A percentile compares a stretch with the other conserved stretches of the same genome.
Conservation (phyloP, 179 eudicot genomes). For the Spinacia oleracea region DNA sequence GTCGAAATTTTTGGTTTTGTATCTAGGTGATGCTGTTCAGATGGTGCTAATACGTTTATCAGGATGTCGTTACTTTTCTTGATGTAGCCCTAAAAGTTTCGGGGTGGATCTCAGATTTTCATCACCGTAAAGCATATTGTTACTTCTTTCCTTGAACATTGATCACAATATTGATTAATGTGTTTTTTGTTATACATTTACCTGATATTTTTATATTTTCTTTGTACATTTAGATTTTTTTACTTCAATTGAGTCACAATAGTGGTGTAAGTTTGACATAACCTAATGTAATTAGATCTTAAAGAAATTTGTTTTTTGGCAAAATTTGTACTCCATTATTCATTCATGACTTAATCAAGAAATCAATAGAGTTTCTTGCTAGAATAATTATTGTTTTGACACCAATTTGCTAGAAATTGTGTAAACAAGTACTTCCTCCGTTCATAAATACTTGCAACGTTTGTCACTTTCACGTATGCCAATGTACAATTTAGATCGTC, state of each 20-base stretch:
- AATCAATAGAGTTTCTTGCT: background rate
- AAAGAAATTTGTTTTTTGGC: background rate
- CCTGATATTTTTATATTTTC: background rate
- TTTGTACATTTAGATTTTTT: constrained; percentile 1
- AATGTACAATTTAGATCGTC: too few species aligned
- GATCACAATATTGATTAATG: background rate
- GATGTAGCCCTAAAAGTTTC: background rate
- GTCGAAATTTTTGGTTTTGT: background rate
- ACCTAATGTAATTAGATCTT: constrained; percentile 3
- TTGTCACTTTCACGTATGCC: too few species aligned
- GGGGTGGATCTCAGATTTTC: background rate
- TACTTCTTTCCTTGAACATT: background rate
- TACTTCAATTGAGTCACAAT: background rate
- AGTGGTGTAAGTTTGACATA: constrained; percentile 6
- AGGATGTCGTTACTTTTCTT: background rate
- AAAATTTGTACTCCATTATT: background rate
- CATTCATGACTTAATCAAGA: background rate
- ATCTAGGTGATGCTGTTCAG: background rate
- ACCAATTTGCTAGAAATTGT: too few species aligned
- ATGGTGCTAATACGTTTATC: background rate
- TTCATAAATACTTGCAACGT: too few species aligned
- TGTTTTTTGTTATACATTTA: background rate
- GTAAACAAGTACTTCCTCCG: too few species aligned
- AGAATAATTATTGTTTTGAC: too few species aligned
- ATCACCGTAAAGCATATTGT: background rate